Evolutionary conservation across 2,329 filamentous ascomycete genomes (phyloP).

Genomic region (Kalmusia sp.): DNA sequence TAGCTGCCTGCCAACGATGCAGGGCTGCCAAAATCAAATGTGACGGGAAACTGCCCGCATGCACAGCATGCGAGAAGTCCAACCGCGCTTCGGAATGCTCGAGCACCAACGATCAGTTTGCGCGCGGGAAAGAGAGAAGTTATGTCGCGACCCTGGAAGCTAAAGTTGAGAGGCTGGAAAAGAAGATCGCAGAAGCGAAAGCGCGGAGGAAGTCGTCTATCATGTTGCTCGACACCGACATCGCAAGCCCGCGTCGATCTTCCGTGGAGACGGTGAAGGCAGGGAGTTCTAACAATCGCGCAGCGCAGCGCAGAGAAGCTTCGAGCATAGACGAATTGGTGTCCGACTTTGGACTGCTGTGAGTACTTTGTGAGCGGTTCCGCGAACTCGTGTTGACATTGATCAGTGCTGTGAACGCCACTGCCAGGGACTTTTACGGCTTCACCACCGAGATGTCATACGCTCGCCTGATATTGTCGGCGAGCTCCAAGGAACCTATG

Average conservation of each 20-base stretch:
- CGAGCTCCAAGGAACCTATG: conserved; percentile 75
- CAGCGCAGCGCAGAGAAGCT: conserved; percentile 69
- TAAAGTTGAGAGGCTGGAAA: conserved; percentile 86
- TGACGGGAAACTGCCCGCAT: conserved; percentile 93
- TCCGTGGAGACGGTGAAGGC: conserved; percentile 44
- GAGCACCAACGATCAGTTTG: conserved; percentile 94
- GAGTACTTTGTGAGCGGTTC: conserved; percentile 42
- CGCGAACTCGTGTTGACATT: conserved; percentile 15
- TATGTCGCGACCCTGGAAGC: conserved; percentile 97
- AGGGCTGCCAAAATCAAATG: conserved; percentile 97
- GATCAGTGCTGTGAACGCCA: conserved; percentile 86
- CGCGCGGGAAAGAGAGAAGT: conserved; percentile 91
- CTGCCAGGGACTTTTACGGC: conserved; percentile 90
- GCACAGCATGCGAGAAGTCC: conserved; percentile 92
- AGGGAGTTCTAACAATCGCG: conserved; percentile 43
- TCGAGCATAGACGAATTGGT: conserved; percentile 90
- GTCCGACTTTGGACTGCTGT: conserved; percentile 93
- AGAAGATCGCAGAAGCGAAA: conserved; percentile 70
- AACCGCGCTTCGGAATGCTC: conserved; percentile 88
- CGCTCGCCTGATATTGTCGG: conserved; percentile 84
- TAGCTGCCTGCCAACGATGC: conserved; percentile 81
- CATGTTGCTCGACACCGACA: conserved; percentile 67
- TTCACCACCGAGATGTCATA: conserved; percentile 91
- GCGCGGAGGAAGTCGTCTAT: conserved; percentile 76
- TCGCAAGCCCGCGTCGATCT: conserved; percentile 59